Evolutionary conservation across 805 yeast genomes (phyloP).

Genomic region (Saccharomycopsis sp.): DNA sequence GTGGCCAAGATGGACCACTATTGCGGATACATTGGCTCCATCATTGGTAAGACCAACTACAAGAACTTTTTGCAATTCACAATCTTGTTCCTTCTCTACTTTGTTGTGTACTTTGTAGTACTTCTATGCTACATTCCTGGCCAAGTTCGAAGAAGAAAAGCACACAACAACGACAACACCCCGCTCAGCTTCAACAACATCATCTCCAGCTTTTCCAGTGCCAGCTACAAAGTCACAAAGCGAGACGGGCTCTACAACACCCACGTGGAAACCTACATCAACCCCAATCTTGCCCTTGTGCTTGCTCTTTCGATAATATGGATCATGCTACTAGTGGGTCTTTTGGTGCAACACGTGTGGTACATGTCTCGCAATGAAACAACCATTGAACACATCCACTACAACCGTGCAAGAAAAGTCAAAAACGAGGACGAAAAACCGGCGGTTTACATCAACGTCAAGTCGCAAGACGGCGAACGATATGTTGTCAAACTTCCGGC

Average conservation of each 20-base stretch:
- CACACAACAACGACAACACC: not conserved
- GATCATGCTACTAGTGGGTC: conserved; percentile 8
- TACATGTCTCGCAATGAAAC: conserved; percentile 14
- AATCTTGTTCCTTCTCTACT: conserved; percentile 9
- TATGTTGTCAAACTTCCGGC: conserved; percentile 6
- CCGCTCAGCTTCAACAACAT: too few species aligned
- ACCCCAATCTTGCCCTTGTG: conserved; percentile 15
- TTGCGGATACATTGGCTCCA: conserved; percentile 68
- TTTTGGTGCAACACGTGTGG: conserved; percentile 15
- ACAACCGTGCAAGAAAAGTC: not conserved
- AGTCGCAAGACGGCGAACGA: conserved; percentile 4
- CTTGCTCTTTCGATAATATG: conserved; percentile 10
- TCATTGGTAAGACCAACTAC: conserved; percentile 63
- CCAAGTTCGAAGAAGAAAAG: conserved; percentile 8
- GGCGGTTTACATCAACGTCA: conserved; percentile 9
- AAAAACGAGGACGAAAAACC: not conserved
- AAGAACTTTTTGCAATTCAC: conserved; percentile 14
- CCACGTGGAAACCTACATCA: conserved; percentile 4
- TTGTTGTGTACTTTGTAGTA: conserved; percentile 13
- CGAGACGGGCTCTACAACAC: not conserved
- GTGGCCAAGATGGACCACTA: conserved; percentile 76
- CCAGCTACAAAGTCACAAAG: not conserved
- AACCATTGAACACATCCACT: conserved; percentile 16
- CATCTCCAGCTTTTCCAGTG: not conserved
- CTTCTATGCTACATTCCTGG: conserved; percentile 8